phyloP scores from a whole-genome alignment of 164 flowering plant genomes.

The Annona cherimola region DNA sequence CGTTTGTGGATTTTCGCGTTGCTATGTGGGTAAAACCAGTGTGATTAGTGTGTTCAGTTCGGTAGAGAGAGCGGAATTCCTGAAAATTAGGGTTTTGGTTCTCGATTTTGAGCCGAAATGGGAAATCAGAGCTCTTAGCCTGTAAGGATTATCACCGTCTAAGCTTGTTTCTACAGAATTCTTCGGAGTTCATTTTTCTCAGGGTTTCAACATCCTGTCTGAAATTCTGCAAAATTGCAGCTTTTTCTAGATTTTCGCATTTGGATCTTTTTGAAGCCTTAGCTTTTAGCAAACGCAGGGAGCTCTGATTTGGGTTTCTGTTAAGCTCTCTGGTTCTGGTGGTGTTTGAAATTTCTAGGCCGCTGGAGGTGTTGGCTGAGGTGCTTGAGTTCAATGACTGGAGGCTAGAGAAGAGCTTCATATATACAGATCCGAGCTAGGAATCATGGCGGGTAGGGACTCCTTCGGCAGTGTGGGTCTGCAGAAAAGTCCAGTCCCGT shows the following conservation, averaged over 20 bases:
- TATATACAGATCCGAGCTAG: constrained; percentile 44
- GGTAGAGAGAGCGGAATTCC: not conserved
- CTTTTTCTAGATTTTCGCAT: not conserved
- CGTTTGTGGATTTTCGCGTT: not conserved
- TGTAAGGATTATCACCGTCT: not conserved
- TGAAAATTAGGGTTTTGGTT: constrained; percentile 5
- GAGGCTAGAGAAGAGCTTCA: not conserved
- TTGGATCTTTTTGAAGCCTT: not conserved
- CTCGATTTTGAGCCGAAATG: not conserved
- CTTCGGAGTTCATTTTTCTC: not conserved
- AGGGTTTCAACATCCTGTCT: not conserved
- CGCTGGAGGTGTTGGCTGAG: not conserved
- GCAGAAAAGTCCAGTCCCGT: constrained; percentile 23
- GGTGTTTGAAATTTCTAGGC: not conserved
- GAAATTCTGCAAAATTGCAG: not conserved
- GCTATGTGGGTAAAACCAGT: not conserved
- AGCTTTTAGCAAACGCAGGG: not conserved
- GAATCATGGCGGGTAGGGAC: constrained; percentile 35
- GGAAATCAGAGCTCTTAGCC: not conserved
- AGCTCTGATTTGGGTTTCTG: constrained; percentile 1
- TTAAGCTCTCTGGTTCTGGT: not conserved
- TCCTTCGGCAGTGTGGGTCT: constrained; percentile 25
- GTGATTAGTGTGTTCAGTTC: not conserved
- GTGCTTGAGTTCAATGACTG: not conserved
- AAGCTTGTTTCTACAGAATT: not conserved